A percentile compares a stretch with the other conserved stretches of the same genome.
phyloP scores from a whole-genome alignment of 78 protist genomes.

The Dictyostelium discoideum region DNA sequence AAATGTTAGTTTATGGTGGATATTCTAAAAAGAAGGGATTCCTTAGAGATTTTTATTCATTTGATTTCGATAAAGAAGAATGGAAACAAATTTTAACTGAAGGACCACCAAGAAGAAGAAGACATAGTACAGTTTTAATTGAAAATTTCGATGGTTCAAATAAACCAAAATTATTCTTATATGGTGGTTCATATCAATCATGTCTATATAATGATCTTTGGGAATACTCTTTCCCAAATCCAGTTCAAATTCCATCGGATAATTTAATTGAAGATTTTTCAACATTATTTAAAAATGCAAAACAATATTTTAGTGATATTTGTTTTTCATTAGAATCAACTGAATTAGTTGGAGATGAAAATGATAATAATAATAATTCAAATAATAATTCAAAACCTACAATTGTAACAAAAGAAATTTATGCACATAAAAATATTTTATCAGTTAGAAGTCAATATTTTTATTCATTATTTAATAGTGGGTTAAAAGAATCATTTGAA shows the following conservation, averaged over 20 bases:
- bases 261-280: constrained; percentile 30
- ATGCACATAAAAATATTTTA: constrained; percentile 47
- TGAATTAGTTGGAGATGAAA: background rate
- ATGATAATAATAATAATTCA: too few species aligned
- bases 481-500: constrained; percentile 53
- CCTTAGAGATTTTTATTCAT: constrained; percentile 44
- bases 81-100: constrained; percentile 36
- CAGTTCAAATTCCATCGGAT: constrained; percentile 42
- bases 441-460: constrained; percentile 42
- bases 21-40: constrained; percentile 51
- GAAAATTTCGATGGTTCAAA: background rate
- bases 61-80: constrained; percentile 39
- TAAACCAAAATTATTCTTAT: constrained; percentile 3
- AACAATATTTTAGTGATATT: constrained; percentile 54
- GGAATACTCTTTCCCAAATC: constrained; percentile 61
- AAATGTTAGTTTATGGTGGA: constrained; percentile 66
- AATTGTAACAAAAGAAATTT: background rate
- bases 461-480: constrained; percentile 33
- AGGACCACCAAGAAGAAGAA: constrained; percentile 57
- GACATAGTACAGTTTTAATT: constrained; percentile 21
- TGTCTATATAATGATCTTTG: constrained; percentile 59
- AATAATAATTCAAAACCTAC: background rate
- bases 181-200: constrained; percentile 72
- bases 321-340: constrained; percentile 10
- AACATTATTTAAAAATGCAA: constrained; percentile 29